A percentile compares a stretch with the other conserved stretches of the same genome.
Conservation (phyloP, 495 filamentous ascomycete genomes). For the Stereocaulon alpinum region DNA sequence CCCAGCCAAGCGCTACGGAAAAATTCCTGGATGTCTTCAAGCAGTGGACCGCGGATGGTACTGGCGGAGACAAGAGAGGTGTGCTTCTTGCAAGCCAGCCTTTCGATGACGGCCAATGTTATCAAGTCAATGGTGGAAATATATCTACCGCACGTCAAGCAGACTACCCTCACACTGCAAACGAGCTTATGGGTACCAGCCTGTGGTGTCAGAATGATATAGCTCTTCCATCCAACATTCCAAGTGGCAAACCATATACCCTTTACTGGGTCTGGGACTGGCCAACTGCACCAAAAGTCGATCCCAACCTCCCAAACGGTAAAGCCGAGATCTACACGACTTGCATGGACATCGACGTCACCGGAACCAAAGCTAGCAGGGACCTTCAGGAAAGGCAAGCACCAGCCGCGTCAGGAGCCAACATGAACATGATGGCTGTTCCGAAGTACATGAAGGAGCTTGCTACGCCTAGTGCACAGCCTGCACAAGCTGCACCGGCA, state of each 20-base stretch:
- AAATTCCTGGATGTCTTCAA: conserved; percentile 60
- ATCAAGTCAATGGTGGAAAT: conserved; percentile 48
- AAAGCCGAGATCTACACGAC: conserved; percentile 69
- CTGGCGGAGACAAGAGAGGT: conserved; percentile 64
- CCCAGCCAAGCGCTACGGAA: conserved; percentile 46
- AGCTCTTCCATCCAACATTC: conserved; percentile 48
- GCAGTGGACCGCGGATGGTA: conserved; percentile 64
- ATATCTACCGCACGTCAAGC: conserved; percentile 46
- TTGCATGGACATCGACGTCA: conserved; percentile 67
- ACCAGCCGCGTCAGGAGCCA: background rate
- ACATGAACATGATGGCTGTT: conserved; percentile 10
- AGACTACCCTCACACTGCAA: conserved; percentile 36
- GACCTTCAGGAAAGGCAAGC: conserved; percentile 7
- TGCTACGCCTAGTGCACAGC: background rate
- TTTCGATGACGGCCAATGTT: conserved; percentile 79
- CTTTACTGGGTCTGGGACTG: conserved; percentile 94
- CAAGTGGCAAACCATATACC: conserved; percentile 49
- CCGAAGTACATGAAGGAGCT: conserved; percentile 4
- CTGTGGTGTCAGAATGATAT: conserved; percentile 74
- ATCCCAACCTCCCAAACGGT: conserved; percentile 38
- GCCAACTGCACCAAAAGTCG: conserved; percentile 44
- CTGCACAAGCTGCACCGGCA: conserved; percentile 4
- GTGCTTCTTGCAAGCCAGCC: conserved; percentile 59
- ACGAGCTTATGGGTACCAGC: conserved; percentile 37
- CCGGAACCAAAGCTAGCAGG: conserved; percentile 16